These are phyloP conservation scores for Zasmidium angulare DNA, from an alignment of 2,329 filamentous ascomycete genomes.

Conservation along the genomic window DNA sequence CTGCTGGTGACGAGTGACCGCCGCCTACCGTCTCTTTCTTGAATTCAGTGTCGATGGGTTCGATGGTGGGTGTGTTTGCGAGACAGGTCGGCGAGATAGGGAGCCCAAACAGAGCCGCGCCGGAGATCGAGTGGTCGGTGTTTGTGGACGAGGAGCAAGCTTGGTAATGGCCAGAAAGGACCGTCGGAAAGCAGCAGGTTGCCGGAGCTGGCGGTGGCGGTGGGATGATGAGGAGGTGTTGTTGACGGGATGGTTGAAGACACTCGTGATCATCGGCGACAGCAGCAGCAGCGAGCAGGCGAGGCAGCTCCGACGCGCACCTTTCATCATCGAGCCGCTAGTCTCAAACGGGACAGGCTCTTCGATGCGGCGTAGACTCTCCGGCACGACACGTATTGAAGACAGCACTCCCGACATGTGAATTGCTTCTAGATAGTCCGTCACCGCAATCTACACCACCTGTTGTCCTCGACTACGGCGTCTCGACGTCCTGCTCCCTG, in stretches of 20 bases:
- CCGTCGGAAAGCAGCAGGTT: background rate
- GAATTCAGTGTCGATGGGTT: conserved; percentile 1
- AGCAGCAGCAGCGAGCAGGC: background rate
- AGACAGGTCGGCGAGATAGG: conserved; percentile 8
- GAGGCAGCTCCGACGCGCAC: background rate
- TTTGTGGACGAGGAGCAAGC: background rate
- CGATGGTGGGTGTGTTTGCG: conserved; percentile 14
- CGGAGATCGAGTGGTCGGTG: conserved; percentile 7
- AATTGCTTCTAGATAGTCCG: background rate
- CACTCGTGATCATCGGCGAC: background rate
- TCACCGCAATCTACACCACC: too few relatives aligned
- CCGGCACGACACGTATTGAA: background rate
- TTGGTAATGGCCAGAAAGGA: conserved; percentile 1
- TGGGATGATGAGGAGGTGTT: conserved; percentile 6
- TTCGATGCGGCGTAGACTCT: background rate
- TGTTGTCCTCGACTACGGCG: too few relatives aligned
- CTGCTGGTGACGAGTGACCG: conserved; percentile 1
- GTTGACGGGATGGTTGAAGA: conserved; percentile 1
- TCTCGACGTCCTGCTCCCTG: too few relatives aligned
- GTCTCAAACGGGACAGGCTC: background rate
- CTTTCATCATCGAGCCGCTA: conserved; percentile 1
- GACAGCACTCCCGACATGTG: background rate
- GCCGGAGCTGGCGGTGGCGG: background rate
- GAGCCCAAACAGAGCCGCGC: conserved; percentile 11
- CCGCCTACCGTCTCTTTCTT: background rate